phyloP scores from a whole-genome alignment of 352 stramenopile species.

The Pythium dissimile region DNA sequence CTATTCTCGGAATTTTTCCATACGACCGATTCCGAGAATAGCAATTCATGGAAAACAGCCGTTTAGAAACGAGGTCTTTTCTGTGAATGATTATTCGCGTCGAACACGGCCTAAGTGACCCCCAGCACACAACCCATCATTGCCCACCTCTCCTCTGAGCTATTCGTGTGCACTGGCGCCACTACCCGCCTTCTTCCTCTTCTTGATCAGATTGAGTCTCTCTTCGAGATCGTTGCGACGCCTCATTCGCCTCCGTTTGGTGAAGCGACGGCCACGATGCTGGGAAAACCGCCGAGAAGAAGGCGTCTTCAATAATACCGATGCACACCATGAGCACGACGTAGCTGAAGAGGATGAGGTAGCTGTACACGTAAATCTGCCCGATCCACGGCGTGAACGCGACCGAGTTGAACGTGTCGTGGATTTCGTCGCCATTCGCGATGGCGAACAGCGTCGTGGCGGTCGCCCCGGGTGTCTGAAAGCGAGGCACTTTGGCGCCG shows the following conservation, averaged over 20 bases:
- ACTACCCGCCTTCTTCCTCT: conserved; percentile 1
- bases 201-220: background rate
- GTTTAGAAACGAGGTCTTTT: too few relatives aligned
- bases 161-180: too few relatives aligned
- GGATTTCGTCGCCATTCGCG: conserved; percentile 86
- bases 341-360: conserved; percentile 89
- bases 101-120: too few relatives aligned
- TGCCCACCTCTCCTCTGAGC: too few relatives aligned
- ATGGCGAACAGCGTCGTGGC: conserved; percentile 83
- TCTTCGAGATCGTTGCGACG: background rate
- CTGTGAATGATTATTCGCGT: too few relatives aligned
- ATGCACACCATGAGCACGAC: conserved; percentile 89
- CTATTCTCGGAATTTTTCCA: too few relatives aligned
- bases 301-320: conserved; percentile 86
- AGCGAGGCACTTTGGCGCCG: conserved; percentile 71
- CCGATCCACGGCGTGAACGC: conserved; percentile 68
- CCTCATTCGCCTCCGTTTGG: conserved; percentile 18
- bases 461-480: conserved; percentile 59
- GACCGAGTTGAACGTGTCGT: conserved; percentile 79
- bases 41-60: too few relatives aligned
- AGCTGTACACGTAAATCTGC: conserved; percentile 84
- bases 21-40: too few relatives aligned
- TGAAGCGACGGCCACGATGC: conserved; percentile 53
- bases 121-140: too few relatives aligned
- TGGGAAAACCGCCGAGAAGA: conserved; percentile 80